A percentile compares a stretch with the other conserved stretches of the same genome.
Evolutionary conservation across 2,329 filamentous ascomycete species (phyloP).

Genomic region (Verticillium longisporum): DNA sequence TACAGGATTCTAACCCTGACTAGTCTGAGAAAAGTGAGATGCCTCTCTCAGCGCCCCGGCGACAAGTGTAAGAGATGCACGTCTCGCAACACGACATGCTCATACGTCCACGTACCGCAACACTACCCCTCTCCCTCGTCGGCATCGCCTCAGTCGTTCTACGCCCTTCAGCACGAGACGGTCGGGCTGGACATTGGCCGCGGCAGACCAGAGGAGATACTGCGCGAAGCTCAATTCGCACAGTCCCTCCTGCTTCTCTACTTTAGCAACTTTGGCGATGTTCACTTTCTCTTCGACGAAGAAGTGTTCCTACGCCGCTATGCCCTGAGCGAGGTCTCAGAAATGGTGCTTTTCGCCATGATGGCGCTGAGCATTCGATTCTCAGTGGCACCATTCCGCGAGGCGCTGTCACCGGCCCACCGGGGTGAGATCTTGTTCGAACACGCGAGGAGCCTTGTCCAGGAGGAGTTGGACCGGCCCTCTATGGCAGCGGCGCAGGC

Average conservation of each 20-base stretch:
- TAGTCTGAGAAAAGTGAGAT: not conserved
- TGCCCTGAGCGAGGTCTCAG: not conserved
- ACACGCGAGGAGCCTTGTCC: not conserved
- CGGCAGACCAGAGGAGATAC: not conserved
- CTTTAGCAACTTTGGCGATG: not conserved
- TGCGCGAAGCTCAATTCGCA: not conserved
- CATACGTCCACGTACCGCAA: not conserved
- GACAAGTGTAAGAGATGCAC: not conserved
- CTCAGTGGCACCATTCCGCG: not conserved
- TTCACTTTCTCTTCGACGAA: not conserved
- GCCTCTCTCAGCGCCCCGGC: not conserved
- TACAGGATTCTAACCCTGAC: not conserved
- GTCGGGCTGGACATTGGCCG: not conserved
- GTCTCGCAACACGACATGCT: not conserved
- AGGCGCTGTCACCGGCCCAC: not conserved
- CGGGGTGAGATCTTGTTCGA: not conserved
- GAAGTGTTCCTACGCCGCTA: not conserved
- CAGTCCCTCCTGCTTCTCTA: not conserved
- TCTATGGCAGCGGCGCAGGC: not conserved
- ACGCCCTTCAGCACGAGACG: not conserved
- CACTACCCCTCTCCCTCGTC: not conserved
- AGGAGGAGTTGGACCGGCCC: not conserved
- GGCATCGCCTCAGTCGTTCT: not conserved
- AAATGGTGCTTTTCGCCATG: not conserved
- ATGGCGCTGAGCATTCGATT: conserved; percentile 1